phyloP scores from a whole-genome alignment of 1,284 basidiomycete genomes.

The Phylloporus sp. region DNA sequence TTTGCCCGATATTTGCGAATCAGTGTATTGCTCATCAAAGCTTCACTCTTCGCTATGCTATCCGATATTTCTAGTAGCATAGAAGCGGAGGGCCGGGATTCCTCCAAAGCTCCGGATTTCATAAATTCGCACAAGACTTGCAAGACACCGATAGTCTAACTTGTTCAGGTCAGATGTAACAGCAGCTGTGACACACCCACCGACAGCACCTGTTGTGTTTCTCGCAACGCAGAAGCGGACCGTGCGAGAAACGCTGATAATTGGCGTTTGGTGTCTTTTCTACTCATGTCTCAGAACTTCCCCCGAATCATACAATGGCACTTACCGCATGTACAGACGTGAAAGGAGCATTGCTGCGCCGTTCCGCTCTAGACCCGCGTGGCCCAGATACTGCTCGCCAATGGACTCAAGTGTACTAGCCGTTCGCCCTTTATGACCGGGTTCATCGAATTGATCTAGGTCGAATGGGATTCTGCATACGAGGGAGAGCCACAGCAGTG shows the following conservation, averaged over 20 bases:
- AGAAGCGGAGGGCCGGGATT: conserved; percentile 49
- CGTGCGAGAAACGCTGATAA: conserved; percentile 58
- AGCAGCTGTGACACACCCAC: conserved; percentile 42
- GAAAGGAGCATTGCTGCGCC: conserved; percentile 76
- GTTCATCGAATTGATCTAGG: conserved; percentile 81
- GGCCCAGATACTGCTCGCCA: conserved; percentile 63
- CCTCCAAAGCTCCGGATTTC: conserved; percentile 66
- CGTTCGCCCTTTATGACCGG: conserved; percentile 50
- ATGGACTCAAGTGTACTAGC: conserved; percentile 60
- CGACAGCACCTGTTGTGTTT: conserved; percentile 50
- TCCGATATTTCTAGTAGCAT: conserved; percentile 50
- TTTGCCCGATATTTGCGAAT: conserved; percentile 72
- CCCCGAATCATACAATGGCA: neutral
- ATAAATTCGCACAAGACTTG: conserved; percentile 77
- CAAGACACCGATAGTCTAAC: conserved; percentile 71
- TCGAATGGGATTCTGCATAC: conserved; percentile 96
- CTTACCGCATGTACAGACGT: conserved; percentile 77
- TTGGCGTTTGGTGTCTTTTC: conserved; percentile 62
- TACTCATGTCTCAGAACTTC: conserved; percentile 35
- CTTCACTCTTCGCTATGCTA: conserved; percentile 43
- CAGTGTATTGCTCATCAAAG: conserved; percentile 58
- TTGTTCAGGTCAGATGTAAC: conserved; percentile 6
- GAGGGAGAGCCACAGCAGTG: conserved; percentile 92
- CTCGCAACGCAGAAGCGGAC: conserved; percentile 42
- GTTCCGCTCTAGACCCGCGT: conserved; percentile 82